A percentile compares a stretch with the other conserved stretches of the same genome.
Evolutionary conservation across 805 yeast species (phyloP).

Genomic region (Candida yuanshanica): DNA sequence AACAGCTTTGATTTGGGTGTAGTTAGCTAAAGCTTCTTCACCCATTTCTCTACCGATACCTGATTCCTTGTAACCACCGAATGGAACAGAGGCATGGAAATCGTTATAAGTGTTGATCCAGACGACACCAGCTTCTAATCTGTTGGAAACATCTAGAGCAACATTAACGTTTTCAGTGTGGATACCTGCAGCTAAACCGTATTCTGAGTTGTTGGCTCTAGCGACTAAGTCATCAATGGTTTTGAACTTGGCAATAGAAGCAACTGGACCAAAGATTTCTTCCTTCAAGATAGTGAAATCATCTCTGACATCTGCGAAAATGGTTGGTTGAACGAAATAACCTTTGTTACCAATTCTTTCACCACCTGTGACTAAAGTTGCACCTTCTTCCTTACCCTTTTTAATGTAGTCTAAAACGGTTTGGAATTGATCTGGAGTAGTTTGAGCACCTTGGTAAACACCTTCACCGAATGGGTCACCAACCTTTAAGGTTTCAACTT

Average conservation of each 20-base stretch:
- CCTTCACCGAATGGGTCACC: constrained; percentile 59
- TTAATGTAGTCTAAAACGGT: constrained; percentile 55
- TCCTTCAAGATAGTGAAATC: constrained; percentile 50
- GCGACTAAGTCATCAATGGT: constrained; percentile 50
- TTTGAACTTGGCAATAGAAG: constrained; percentile 52
- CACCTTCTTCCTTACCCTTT: constrained; percentile 52
- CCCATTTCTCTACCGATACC: constrained; percentile 77
- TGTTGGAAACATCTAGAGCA: constrained; percentile 48
- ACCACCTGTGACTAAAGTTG: constrained; percentile 56
- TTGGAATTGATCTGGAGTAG: constrained; percentile 52
- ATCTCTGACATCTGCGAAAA: constrained; percentile 49
- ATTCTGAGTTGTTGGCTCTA: constrained; percentile 52
- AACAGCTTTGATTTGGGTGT: constrained; percentile 61
- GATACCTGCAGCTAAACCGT: constrained; percentile 65
- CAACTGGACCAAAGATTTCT: constrained; percentile 67
- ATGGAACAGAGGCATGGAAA: constrained; percentile 62
- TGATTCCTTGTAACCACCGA: constrained; percentile 64
- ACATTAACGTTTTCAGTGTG: constrained; percentile 51
- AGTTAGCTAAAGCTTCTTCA: constrained; percentile 57
- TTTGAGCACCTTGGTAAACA: constrained; percentile 61
- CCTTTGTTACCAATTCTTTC: constrained; percentile 51
- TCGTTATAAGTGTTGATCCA: constrained; percentile 68
- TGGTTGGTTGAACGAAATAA: constrained; percentile 56
- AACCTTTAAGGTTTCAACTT: constrained; percentile 47
- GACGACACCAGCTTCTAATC: constrained; percentile 55